Evolutionary conservation across 345 rosid species (phyloP), one percentile per base, ranked within the genome.

Genomic region (Salix arbutifolia): DNA sequence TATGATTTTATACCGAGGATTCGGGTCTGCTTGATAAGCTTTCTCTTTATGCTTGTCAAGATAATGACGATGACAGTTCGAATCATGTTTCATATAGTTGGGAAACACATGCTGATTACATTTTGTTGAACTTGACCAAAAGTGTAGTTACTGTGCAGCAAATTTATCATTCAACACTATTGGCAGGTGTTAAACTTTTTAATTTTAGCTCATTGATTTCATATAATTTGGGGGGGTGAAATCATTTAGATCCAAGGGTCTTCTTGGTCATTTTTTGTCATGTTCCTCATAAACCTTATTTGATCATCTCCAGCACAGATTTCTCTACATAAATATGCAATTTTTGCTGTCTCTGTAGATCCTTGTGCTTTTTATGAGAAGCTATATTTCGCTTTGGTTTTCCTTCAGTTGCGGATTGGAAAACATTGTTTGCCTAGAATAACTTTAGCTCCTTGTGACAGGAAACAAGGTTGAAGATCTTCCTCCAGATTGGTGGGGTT

Each of bases 401-500:
- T 9, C 58, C 6, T 26, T 50, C 65, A 44, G 52, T 33, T 50
- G 31, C 53, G 58, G 8, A 17, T 17, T 70, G 23, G 73, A 14
- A 23, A 72, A 58, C 19, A 14, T 65, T 62, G 28, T 8, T 71
- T 62, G 21, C 48, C 69, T 75, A 18, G 70, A 65, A 56, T 81
- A 74, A 65, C 78, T 14, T 69, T 23, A 10, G 53, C 17, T 12
- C 66, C 33, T 74, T 50, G 73, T 84, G 48, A 70, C 92, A 92
- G 98, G 84, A 85, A 70, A 53, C 53, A 75, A 75, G 77, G 71
- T 53, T 35, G 85, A 83, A 84, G 87, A 84, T 19, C 71, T 87
- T 74, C 74, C 92, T 70, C 84, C 80, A 0, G 92, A 94, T n/a
- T 96, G 98, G 98, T 96, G 99, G 98, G 98, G 99, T 50, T 83